Base-by-base conservation (phyloP, 805 yeast genomes). In the Metschnikowia kunwiensis region DNA sequence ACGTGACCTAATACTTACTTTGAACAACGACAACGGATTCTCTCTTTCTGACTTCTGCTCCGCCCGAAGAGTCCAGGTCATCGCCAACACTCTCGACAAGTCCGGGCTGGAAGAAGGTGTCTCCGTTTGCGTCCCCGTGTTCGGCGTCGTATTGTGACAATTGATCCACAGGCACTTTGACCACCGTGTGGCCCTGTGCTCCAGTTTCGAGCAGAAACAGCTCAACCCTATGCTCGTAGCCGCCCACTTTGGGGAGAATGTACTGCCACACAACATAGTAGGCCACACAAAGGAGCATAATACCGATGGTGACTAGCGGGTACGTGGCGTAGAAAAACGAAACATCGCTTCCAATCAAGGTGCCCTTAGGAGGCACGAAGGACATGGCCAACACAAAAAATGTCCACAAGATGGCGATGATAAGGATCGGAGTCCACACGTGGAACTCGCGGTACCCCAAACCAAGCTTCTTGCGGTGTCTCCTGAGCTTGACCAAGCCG, bases 271-370 rank as follows among this genome's bases (percentile, higher is more conserved):
- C 39, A 32, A 45, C 43, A 43, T 66, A 68, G 40, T 68, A 68
- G 6, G 30, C 36, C 18, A 54, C 47, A 49, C 72, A 67, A 3
- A 60, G 31, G 4, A 37, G 23, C 15, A 67, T 37, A 3, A 68
- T 32, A 1, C 70, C 70, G 35, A 66, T 47, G 4, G 67, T 57
- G 11, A 61, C 55, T 12, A 66, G 43, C n/a, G 71, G 65, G 43
- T 68, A 66, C 0, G 72, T 60, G 12, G 66, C 64, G 44, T 68
- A 68, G 46, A 68, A 66, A 47, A 68, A 68, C 4, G 67, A 53
- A 15, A 65, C 70, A 43, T 68, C 73, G 30, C 63, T 53, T 3
- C 72, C 73, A 20, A 47, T 64, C 40, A 65, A 53, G 3, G 63
- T 50, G 3, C 68, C 68, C 34, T 57, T 45, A 17, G 73, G 72